Evolutionary conservation across 345 rosid genomes (phyloP), one percentile per base, ranked within the genome.

Genomic region (Xanthoceras sorbifolium): DNA sequence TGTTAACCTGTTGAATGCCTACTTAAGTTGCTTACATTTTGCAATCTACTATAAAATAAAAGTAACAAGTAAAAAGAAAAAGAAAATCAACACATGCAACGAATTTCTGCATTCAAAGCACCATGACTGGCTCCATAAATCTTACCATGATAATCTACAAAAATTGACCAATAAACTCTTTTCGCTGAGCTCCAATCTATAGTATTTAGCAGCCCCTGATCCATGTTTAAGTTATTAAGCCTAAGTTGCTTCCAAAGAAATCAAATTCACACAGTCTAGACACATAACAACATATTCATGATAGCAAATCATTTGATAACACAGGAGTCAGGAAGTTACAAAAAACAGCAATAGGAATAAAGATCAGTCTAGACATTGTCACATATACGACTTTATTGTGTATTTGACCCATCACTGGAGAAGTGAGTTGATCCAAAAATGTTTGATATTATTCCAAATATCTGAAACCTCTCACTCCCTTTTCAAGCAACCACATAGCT

Each of bases 21-120:
- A 48, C 60, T 40, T 69, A 46, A 67, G 3, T 40, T 42, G 31
- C 25, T 64, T 32, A 20, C 36, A 18, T 15, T n/a, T 42, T 5
- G 20, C 64, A 71, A 54, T n/a, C 38, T 71, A 71, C 74, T 31
- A 22, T n/a, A 3, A 71, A n/a, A 17, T 48, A 48, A 38, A 48
- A 32, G 26, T 36, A 3, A 36, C 40, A 68, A 68, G 5, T 4
- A 28, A 23, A 25, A 44, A 29, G 26, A 48, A 69, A 71, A 57
- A 6, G 18, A 34, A 14, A 55, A 25, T 18, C 18, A 34, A n/a
- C 18, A 29, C 7, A 23, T 6, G 26, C 32, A 57, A 9, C 34
- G 57, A n/a, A 3, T 23, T 34, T 29, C 2, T 0, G 26, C 40
- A 50, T 50, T 18, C 40, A 36, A 38, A 67, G 26, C 20, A 23